Evolutionary conservation across 2,329 filamentous ascomycete species (phyloP), one percentile per base, ranked within the genome.

Genomic region (Bipolaris gigantea): DNA sequence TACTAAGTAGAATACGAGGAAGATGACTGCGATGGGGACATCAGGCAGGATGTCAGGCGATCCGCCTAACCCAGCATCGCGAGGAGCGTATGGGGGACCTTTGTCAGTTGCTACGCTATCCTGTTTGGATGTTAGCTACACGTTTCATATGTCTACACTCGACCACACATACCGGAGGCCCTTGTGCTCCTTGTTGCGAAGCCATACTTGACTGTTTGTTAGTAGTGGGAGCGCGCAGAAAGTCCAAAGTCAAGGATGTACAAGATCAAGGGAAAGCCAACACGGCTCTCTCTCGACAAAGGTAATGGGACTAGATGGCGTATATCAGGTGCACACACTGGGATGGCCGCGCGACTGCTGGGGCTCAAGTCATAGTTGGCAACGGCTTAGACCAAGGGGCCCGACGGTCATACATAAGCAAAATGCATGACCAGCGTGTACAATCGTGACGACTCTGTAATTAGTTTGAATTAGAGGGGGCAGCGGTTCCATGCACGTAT

Each of bases 1-100:
- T 21, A 67, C 42, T 18, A 78, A 59, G 60, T 76, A 80, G 19
- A 80, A 62, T 10, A 70, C 48, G 2, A 80, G 67, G 52, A 79
- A 77, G 35, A 77, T 65, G 1, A 71, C 63, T 5, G 69, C 64
- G 44, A 77, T 64, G 4, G 77, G 76, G 10, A 80, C 66, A 61
- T 80, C 78, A 40, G 70, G 70, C 50, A 70, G 48, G 2, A 63
- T 50, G 25, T 48, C 55, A n/a, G 71, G 71, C 13, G 53, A 49
- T 19, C 70, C 70, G 23, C 71, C 71, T 33, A 73, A 49, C n/a
- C 62, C 62, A 5, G 58, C 56, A 45, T 64, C 60, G 32, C 39
- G 44, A 19, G 70, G 70, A 23, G 70, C 48, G 60, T 71, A 73
- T 43, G 71, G 71, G 54, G 69, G 64, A n/a, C 57, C 54, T 46